Evolutionary conservation across 2,329 filamentous ascomycete species (phyloP).

Genomic region (Fusarium oxysporum): DNA sequence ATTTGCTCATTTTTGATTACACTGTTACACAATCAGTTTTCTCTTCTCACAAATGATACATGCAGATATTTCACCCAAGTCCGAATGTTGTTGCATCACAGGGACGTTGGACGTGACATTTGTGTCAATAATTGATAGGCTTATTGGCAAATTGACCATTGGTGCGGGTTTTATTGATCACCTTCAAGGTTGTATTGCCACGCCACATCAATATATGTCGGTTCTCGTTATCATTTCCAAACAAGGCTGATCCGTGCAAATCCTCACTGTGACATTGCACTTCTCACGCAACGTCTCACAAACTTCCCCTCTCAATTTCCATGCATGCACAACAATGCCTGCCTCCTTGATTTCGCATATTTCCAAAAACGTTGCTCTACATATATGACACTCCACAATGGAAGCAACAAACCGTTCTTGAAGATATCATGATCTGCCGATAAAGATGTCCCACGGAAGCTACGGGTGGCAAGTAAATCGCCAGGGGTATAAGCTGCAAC

Average conservation of each 20-base stretch:
- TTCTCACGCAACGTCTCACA: neutral
- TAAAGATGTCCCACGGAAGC: constrained; percentile 17
- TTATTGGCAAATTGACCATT: neutral
- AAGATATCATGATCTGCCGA: neutral
- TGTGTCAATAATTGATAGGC: neutral
- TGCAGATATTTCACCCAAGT: neutral
- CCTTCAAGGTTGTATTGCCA: constrained; percentile 1
- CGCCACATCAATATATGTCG: neutral
- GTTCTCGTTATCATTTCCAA: neutral
- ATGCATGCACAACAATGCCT: neutral
- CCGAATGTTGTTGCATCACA: constrained; percentile 3
- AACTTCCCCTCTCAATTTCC: neutral
- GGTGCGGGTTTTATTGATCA: neutral
- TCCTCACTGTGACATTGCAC: neutral
- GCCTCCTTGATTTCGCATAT: neutral
- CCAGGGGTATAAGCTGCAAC: constrained; percentile 27
- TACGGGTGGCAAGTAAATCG: constrained; percentile 26
- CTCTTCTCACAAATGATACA: constrained; percentile 22
- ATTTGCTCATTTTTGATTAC: constrained; percentile 18
- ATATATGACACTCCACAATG: constrained; percentile 17
- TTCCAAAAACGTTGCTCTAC: constrained; percentile 14
- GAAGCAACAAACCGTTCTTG: constrained; percentile 14
- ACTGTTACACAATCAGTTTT: constrained; percentile 15
- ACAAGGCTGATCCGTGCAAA: constrained; percentile 1
- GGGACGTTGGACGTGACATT: neutral